Percentiles rank a stretch among this genome's conserved stretches.
phyloP scores from a whole-genome alignment of 257 asterid genomes.

The Solanum raphanifolium region DNA sequence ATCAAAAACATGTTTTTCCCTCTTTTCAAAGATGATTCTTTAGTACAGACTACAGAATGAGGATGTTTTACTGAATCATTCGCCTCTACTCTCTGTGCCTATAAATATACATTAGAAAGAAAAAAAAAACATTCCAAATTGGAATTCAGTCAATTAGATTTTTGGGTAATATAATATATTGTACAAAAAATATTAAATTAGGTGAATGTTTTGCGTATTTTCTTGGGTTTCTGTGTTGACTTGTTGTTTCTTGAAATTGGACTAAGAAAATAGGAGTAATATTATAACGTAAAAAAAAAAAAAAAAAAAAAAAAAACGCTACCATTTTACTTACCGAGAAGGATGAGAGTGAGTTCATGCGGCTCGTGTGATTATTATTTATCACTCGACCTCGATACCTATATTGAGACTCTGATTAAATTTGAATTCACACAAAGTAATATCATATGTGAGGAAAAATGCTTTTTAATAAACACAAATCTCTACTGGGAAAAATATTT shows the following conservation, averaged over 20 bases:
- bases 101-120: not conserved
- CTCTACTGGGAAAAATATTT: fast-evolving
- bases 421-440: too few relatives aligned
- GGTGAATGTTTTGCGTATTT: conserved; percentile 8
- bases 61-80: not conserved
- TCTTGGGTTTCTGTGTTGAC: conserved; percentile 28
- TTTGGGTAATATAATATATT: not conserved
- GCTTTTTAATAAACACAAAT: too few relatives aligned
- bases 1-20: not conserved
- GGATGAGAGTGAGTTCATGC: not conserved
- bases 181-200: not conserved
- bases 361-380: too few relatives aligned
- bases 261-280: not conserved
- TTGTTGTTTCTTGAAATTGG: not conserved
- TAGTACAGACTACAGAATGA: not conserved
- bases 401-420: too few relatives aligned
- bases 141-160: not conserved
- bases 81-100: conserved; percentile 4
- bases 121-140: not conserved
- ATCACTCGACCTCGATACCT: too few relatives aligned
- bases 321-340: not conserved
- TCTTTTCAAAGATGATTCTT: not conserved
- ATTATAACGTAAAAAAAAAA: not conserved
- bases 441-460: too few relatives aligned
- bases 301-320: not conserved